Conservation (phyloP, 2,329 filamentous ascomycete species). For the Penicillium sp. region DNA sequence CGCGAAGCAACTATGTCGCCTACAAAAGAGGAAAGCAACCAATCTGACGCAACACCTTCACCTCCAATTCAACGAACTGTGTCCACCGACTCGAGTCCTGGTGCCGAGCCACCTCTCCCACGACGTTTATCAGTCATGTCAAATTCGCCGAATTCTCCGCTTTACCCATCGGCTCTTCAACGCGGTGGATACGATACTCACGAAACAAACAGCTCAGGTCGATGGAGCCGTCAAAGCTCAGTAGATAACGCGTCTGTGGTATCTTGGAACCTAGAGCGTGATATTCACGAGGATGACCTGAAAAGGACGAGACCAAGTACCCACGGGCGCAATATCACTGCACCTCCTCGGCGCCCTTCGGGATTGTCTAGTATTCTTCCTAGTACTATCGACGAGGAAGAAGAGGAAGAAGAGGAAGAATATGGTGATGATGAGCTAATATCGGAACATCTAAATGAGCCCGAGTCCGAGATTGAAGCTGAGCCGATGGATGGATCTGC, state of each 20-base stretch:
- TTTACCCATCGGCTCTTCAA: conserved; percentile 33
- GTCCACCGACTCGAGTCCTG: conserved; percentile 34
- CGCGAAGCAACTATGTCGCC: conserved; percentile 27
- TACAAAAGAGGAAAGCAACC: conserved; percentile 7
- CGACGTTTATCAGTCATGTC: conserved; percentile 18
- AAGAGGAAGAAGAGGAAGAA: conserved; percentile 13
- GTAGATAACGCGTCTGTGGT: conserved; percentile 36
- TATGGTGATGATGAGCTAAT: not conserved
- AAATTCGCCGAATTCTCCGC: conserved; percentile 18
- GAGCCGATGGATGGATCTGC: not conserved
- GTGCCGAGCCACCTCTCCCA: conserved; percentile 22
- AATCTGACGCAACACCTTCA: conserved; percentile 34
- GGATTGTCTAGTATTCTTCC: conserved; percentile 28
- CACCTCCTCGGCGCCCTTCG: conserved; percentile 37
- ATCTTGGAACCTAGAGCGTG: conserved; percentile 38
- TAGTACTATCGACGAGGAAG: conserved; percentile 32
- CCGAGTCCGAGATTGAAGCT: not conserved
- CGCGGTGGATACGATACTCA: conserved; percentile 16
- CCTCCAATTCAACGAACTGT: conserved; percentile 36
- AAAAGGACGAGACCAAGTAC: conserved; percentile 33
- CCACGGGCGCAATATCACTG: conserved; percentile 35
- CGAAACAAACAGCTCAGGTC: conserved; percentile 17
- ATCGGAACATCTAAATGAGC: not conserved
- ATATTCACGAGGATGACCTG: conserved; percentile 37
- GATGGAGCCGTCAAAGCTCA: conserved; percentile 17